Conservation (phyloP, 352 stramenopile genomes). For the Phytophthora kernoviae region DNA sequence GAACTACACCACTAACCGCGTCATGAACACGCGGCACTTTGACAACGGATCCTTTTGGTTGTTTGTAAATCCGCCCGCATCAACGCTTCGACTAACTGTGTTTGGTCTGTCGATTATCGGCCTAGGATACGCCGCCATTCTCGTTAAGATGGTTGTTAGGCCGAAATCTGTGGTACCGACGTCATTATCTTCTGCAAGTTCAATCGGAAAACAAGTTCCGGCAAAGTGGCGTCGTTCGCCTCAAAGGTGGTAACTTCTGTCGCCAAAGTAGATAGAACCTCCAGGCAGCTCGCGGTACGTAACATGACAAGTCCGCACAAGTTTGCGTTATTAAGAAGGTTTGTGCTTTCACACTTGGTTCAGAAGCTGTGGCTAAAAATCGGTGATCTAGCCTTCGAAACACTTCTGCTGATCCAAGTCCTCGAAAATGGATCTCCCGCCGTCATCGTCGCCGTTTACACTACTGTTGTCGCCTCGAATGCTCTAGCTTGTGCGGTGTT, state of each 20-base stretch:
- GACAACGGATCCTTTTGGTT: constrained; percentile 37
- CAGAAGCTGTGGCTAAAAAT: constrained; percentile 17
- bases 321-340: background rate
- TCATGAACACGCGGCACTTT: constrained; percentile 29
- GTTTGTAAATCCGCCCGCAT: constrained; percentile 7
- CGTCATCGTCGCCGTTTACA: constrained; percentile 8
- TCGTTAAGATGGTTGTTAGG: constrained; percentile 3
- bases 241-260: background rate
- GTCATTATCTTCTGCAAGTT: background rate
- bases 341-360: background rate
- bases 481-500: background rate
- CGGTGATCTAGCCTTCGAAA: constrained; percentile 7
- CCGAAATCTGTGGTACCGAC: background rate
- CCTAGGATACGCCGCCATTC: constrained; percentile 7
- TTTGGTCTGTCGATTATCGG: constrained; percentile 7
- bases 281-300: background rate
- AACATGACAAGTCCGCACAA: background rate
- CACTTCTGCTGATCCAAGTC: constrained; percentile 10
- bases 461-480: constrained; percentile 6
- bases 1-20: constrained; percentile 21
- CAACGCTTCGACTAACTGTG: constrained; percentile 8
- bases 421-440: constrained; percentile 7
- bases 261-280: background rate
- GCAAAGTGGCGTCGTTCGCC: background rate
- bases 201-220: background rate